Conservation (phyloP, 306 rosid species). For the Astragalus glycyphyllos region DNA sequence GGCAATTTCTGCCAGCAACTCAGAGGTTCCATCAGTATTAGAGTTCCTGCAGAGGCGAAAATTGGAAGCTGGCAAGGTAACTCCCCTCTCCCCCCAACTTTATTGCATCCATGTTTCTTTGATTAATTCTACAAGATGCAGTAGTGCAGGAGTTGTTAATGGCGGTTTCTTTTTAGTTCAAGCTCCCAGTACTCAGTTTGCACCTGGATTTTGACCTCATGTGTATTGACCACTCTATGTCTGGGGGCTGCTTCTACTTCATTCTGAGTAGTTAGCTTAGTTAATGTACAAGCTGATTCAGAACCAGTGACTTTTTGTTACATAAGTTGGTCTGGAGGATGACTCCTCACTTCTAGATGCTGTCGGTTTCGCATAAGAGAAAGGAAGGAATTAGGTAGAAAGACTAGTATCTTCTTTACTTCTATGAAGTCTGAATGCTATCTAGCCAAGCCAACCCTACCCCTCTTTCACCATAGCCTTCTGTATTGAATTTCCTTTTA, state of each 20-base stretch:
- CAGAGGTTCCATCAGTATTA: constrained; percentile 87
- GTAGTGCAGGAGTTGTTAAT: constrained; percentile 27
- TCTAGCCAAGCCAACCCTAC: constrained; percentile 2
- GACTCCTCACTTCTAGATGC: constrained; percentile 21
- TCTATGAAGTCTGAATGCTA: constrained; percentile 20
- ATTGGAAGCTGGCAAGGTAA: constrained; percentile 81
- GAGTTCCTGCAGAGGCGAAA: constrained; percentile 98
- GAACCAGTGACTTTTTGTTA: constrained; percentile 19
- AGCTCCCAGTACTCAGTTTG: constrained; percentile 23
- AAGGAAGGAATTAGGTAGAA: constrained; percentile 18
- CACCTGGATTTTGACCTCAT: constrained; percentile 17
- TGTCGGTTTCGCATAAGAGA: constrained; percentile 23
- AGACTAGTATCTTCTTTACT: constrained; percentile 12
- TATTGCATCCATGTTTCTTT: constrained; percentile 27
- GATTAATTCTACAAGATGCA: constrained; percentile 37
- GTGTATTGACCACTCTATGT: not conserved
- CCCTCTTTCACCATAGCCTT: constrained; percentile 2
- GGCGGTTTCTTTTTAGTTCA: constrained; percentile 35
- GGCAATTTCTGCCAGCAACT: constrained; percentile 97
- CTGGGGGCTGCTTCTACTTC: constrained; percentile 22
- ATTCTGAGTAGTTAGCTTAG: constrained; percentile 20
- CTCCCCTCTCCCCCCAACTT: constrained; percentile 12
- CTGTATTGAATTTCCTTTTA: not conserved
- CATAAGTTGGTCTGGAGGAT: constrained; percentile 28
- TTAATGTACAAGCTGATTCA: constrained; percentile 34